Conservation (phyloP, 805 yeast species). For the Kodamaea laetipori region DNA sequence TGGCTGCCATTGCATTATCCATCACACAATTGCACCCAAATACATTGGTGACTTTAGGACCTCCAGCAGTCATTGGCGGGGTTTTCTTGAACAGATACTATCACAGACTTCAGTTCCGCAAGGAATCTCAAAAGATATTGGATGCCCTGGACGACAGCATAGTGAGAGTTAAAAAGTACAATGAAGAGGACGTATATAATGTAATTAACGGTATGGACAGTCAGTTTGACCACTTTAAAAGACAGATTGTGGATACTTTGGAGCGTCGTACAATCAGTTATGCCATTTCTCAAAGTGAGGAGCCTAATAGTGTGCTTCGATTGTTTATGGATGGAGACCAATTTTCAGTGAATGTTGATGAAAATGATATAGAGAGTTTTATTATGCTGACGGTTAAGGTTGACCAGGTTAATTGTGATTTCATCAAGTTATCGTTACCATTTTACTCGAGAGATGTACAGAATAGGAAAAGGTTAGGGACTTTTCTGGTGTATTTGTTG, state of each 20-base stretch:
- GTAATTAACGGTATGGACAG: conserved; percentile 39
- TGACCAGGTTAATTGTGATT: conserved; percentile 15
- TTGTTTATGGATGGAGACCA: conserved; percentile 36
- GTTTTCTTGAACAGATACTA: conserved; percentile 25
- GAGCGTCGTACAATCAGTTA: conserved; percentile 31
- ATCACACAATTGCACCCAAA: conserved; percentile 40
- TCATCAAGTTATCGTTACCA: conserved; percentile 40
- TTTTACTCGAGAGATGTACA: conserved; percentile 25
- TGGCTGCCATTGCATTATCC: conserved; percentile 29
- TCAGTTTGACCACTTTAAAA: conserved; percentile 37
- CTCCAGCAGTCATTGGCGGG: conserved; percentile 35
- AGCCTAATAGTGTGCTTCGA: neutral
- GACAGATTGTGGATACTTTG: conserved; percentile 28
- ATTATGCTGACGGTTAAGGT: conserved; percentile 24
- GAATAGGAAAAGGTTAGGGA: conserved; percentile 30
- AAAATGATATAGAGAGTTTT: conserved; percentile 29
- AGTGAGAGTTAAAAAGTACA: conserved; percentile 30
- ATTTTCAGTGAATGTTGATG: conserved; percentile 26
- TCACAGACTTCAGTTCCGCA: conserved; percentile 15
- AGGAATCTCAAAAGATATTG: conserved; percentile 20
- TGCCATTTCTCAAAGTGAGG: conserved; percentile 17
- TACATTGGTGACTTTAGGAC: conserved; percentile 35
- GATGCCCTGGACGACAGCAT: conserved; percentile 8
- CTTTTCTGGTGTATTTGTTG: conserved; percentile 34
- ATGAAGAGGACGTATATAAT: conserved; percentile 33